A percentile compares a stretch with the other conserved stretches of the same genome.
Conservation (phyloP, 2,329 filamentous ascomycete genomes). For the Pseudogymnoascus sp. region DNA sequence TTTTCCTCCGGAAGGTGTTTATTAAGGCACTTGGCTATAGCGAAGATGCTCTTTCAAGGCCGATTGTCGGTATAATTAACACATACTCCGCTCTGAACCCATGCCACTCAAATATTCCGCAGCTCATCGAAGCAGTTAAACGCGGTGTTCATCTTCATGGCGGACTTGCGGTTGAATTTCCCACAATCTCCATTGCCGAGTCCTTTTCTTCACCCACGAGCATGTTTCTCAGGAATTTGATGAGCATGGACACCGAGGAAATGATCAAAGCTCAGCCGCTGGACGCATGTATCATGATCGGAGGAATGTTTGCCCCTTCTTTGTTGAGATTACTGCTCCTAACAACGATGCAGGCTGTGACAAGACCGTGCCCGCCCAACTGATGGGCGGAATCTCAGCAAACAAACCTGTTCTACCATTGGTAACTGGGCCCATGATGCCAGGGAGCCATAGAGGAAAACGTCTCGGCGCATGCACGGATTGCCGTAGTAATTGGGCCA, state of each 20-base stretch:
- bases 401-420: constrained; percentile 63
- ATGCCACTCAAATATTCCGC: constrained; percentile 63
- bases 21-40: constrained; percentile 69
- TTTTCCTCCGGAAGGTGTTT: constrained; percentile 68
- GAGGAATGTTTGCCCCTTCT: constrained; percentile 37
- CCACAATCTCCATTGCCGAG: constrained; percentile 65
- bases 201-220: constrained; percentile 61
- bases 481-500: constrained; percentile 66
- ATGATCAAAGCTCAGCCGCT: constrained; percentile 66
- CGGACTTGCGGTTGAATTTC: constrained; percentile 62
- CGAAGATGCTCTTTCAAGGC: constrained; percentile 60
- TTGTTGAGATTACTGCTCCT: neutral
- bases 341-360: constrained; percentile 48
- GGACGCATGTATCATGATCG: constrained; percentile 59
- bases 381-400: constrained; percentile 68
- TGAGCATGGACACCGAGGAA: constrained; percentile 75
- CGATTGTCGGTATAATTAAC: constrained; percentile 68
- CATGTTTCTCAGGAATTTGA: constrained; percentile 66
- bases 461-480: constrained; percentile 67
- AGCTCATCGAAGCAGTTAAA: constrained; percentile 62
- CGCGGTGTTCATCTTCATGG: constrained; percentile 59
- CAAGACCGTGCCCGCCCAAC: constrained; percentile 64
- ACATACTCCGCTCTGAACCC: constrained; percentile 67
- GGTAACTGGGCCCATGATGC: constrained; percentile 68
- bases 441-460: constrained; percentile 54